Conservation (phyloP, 345 rosid species). For the Populus ilicifolia region DNA sequence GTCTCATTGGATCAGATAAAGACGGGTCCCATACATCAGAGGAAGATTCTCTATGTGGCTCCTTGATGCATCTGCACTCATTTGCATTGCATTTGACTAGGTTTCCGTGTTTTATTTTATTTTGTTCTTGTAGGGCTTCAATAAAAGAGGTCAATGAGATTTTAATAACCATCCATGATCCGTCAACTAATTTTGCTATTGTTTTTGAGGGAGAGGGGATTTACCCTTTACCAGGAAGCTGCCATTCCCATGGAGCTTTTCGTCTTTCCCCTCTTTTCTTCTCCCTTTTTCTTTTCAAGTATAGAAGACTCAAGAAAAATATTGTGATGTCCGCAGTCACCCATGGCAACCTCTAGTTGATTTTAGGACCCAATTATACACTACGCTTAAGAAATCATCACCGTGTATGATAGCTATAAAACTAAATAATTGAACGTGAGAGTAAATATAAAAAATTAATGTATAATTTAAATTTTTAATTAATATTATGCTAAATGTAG, state of each 20-base stretch:
- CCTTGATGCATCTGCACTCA: background rate
- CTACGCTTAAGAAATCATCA: no score
- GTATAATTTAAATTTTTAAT: no score
- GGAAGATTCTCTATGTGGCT: slow-evolving; percentile 16
- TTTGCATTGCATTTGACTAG: background rate
- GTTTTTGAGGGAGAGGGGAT: background rate
- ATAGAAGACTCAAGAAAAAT: background rate
- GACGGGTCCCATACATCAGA: slow-evolving; percentile 17
- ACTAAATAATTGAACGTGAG: no score
- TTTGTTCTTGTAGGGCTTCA: background rate
- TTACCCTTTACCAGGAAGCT: slow-evolving; percentile 4
- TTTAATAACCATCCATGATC: background rate
- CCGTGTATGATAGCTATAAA: no score
- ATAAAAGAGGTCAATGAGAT: background rate
- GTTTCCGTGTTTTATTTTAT: background rate
- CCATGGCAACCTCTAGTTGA: no score
- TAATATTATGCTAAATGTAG: no score
- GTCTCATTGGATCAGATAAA: background rate
- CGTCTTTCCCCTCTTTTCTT: background rate
- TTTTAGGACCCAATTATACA: no score
- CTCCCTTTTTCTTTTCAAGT: background rate
- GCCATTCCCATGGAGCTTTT: slow-evolving; percentile 15
- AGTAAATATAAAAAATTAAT: no score
- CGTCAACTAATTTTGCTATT: no score
- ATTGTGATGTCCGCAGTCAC: no score